Conservation (phyloP, 2,329 filamentous ascomycete species). For the Calonectria hongkongensis region DNA sequence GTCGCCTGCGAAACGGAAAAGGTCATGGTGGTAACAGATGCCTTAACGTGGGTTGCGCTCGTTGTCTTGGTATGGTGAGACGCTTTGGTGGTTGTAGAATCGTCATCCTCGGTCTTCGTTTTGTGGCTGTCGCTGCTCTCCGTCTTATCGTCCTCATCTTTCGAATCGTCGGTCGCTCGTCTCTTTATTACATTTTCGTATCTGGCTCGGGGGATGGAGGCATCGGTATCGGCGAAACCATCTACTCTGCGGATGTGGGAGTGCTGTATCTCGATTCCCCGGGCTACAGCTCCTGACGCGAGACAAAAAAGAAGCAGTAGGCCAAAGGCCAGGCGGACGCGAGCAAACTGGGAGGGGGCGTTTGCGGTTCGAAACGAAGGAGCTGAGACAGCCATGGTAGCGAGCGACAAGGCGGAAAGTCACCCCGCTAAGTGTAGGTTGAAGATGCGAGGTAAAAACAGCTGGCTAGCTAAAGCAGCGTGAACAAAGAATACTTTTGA, state of each 20-base stretch:
- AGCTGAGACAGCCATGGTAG: slow-evolving; percentile 46
- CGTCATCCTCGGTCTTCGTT: slow-evolving; percentile 37
- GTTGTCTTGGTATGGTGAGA: slow-evolving; percentile 44
- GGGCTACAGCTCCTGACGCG: slow-evolving; percentile 46
- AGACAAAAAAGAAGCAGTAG: slow-evolving; percentile 52
- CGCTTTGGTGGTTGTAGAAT: slow-evolving; percentile 15
- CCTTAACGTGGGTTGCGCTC: slow-evolving; percentile 35
- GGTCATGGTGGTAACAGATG: slow-evolving; percentile 48
- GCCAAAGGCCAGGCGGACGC: slow-evolving; percentile 42
- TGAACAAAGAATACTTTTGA: slow-evolving; percentile 27
- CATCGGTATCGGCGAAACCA: slow-evolving; percentile 12
- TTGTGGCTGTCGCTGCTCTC: neutral
- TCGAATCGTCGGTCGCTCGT: slow-evolving; percentile 35
- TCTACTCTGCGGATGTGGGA: slow-evolving; percentile 14
- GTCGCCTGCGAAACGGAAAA: slow-evolving; percentile 46
- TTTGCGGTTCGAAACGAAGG: slow-evolving; percentile 21
- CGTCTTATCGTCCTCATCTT: neutral
- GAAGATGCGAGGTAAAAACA: slow-evolving; percentile 10
- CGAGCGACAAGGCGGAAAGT: slow-evolving; percentile 46
- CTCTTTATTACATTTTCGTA: slow-evolving; percentile 29
- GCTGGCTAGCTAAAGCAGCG: neutral
- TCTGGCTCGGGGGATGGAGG: neutral
- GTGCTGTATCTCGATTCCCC: slow-evolving; percentile 42
- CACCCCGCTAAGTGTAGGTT: slow-evolving; percentile 31
- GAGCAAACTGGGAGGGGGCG: slow-evolving; percentile 34